Base-by-base conservation (phyloP, 2,329 filamentous ascomycete species). In the Paracamarosporium sp. region DNA sequence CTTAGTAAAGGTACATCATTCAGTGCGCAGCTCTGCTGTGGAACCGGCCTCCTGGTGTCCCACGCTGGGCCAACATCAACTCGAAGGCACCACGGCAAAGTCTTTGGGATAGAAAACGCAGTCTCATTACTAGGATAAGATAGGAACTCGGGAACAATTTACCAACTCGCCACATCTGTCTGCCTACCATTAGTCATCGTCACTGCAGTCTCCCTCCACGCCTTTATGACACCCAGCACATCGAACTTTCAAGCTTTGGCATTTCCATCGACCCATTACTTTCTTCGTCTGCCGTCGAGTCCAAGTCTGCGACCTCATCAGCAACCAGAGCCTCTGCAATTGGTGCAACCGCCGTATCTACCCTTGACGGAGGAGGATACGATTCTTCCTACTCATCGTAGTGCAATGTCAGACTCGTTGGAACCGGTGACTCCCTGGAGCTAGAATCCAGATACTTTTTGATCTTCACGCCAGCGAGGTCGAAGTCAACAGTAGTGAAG, bases 381-480 rank as follows among this genome's bases (percentile, higher is more conserved):
- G 7, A 68, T 63, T 13, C 55, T 66, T 27, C 60, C 41, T 63
- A 65, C 47, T 70, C 64, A 50, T 68, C 68, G 47, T 69, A 74
- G 25, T 69, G 67, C 28, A 71, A 48, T 2, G 61, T 65, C 44
- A 74, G 48, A 28, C 63, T 66, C 9, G 65, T 72, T 5, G 69
- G 65, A 25, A 73, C 79, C 0, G 81, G 80, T 13, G 71, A 76
- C 68, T 84, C 82, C 56, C 74, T 79, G 9, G 81, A 73, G 63
- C 76, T 81, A 7, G 72, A 73, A 73, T 84, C 82, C 41, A 85
- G 67, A 61, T 83, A 85, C 51, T 78, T 70, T 65, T 77, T 77
- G 74, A 82, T 79, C 50, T 77, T 78, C 2, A 83, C 75, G 2
- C 81, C 82, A 7, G 78, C 81, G 64, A 84, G 67, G 17, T 81